Evolutionary conservation across 148 eudicot species (phyloP), one percentile per base, ranked within the genome.

Genomic region (Agrostemma githago): DNA sequence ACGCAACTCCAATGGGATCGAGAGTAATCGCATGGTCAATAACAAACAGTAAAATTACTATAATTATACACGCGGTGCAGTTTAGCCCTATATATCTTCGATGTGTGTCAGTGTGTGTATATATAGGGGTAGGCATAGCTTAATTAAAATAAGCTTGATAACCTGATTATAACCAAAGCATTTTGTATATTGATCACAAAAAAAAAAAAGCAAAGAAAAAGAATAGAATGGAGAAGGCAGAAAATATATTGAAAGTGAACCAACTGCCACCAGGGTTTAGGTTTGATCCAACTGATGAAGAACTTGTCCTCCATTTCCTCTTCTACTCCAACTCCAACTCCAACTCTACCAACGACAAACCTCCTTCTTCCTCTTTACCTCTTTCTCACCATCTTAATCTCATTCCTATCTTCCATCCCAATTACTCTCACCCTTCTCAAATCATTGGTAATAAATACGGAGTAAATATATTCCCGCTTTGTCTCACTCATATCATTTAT

Each of bases 251-350:
- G 38, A 40, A 57, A 8, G 41, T 40, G 48, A 66, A 56, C 19
- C 46, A 71, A 34, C 14, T 75, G 10, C 77, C 77, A 38, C 77
- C 72, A 9, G 77, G 77, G 53, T 66, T 75, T 75, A 75, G 77
- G 71, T 75, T 75, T 75, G 72, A 75, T 12, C 77, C 72, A 39
- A 65, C 71, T 17, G 72, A 75, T 66, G 77, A 75, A 66, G 77
- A 75, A 8, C 77, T 75, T 37, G 54, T 75, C 3, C 63, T 75
- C 66, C 63, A 75, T 66, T 75, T 75, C 71, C 56, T 75, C 19
- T 56, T 75, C 19, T 56, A 53, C 53, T 56, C 77, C 15, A 66
- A 75, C n/a, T 46, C 39, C 34, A 26, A 0, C 1, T 26, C 34
- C 34, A 26, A 0, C 1, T 26, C 34, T 1, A 26, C 34, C 66